phyloP scores from a whole-genome alignment of 441 rosid species.

The Breynia disticha region DNA sequence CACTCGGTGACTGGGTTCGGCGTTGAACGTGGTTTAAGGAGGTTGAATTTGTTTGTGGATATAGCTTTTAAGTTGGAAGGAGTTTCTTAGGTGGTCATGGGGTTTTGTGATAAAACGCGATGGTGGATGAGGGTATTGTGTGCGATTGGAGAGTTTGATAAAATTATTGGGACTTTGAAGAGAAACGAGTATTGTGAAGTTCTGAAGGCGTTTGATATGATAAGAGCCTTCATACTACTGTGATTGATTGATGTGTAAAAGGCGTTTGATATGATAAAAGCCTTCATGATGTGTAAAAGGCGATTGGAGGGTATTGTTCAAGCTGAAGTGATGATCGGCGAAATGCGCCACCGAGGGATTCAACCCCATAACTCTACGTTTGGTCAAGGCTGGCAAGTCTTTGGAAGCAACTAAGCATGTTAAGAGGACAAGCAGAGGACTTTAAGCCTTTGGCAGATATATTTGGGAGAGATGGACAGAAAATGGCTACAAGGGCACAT shows the following conservation, averaged over 20 bases:
- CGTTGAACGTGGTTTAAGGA: no score
- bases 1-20: no score
- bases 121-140: slow-evolving; percentile 61
- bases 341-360: slow-evolving; percentile 59
- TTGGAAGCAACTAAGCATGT: slow-evolving; percentile 66
- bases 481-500: slow-evolving; percentile 62
- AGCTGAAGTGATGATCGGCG: slow-evolving; percentile 43
- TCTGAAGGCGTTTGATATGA: slow-evolving; percentile 44
- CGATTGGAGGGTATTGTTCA: slow-evolving; percentile 39
- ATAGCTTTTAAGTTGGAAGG: slow-evolving; percentile 48
- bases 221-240: no score
- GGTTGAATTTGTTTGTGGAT: no score
- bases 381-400: slow-evolving; percentile 69
- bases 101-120: slow-evolving; percentile 67
- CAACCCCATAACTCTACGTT: slow-evolving; percentile 44
- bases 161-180: slow-evolving; percentile 62
- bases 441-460: slow-evolving; percentile 80
- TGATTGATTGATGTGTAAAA: no score
- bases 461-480: slow-evolving; percentile 62
- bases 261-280: no score
- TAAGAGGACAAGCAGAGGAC: slow-evolving; percentile 55
- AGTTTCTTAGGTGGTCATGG: slow-evolving; percentile 42
- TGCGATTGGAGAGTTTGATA: slow-evolving; percentile 42
- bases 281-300: slow-evolving; percentile 71
- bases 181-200: slow-evolving; percentile 52